Evolutionary conservation across 2,329 filamentous ascomycete species (phyloP).

Genomic region (Tolypocladium paradoxum): DNA sequence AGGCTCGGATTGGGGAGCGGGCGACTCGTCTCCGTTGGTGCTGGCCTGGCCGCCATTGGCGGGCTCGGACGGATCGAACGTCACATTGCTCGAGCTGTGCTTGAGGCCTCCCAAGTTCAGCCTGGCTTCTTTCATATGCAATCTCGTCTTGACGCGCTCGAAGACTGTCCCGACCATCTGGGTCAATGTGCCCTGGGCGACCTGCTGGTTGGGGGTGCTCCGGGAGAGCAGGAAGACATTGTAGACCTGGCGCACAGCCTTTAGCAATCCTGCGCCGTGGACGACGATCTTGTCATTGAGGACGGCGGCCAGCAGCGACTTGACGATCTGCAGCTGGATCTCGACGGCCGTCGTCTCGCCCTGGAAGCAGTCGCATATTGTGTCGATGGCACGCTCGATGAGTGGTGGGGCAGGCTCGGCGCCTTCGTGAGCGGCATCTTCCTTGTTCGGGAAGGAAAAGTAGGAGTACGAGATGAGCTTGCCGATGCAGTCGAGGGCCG

Average conservation of each 20-base stretch:
- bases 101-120: constrained; percentile 44
- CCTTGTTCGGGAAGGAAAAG: constrained; percentile 62
- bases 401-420: constrained; percentile 49
- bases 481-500: constrained; percentile 92
- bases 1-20: constrained; percentile 18
- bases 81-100: constrained; percentile 40
- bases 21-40: constrained; percentile 24
- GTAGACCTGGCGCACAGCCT: constrained; percentile 95
- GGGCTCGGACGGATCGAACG: constrained; percentile 35
- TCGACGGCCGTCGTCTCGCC: constrained; percentile 87
- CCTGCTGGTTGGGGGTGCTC: constrained; percentile 88
- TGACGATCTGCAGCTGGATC: constrained; percentile 95
- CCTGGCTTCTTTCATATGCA: constrained; percentile 79
- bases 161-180: constrained; percentile 99
- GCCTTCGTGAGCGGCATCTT: constrained; percentile 30
- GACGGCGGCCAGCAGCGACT: constrained; percentile 88
- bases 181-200: constrained; percentile 90
- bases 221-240: constrained; percentile 97
- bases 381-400: constrained; percentile 96
- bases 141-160: constrained; percentile 76
- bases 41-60: constrained; percentile 26
- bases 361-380: constrained; percentile 98
- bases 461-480: constrained; percentile 99
- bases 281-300: constrained; percentile 98
- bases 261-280: constrained; percentile 87